phyloP scores from a whole-genome alignment of 768 basidiomycete species.

The Lactarius vividus region DNA sequence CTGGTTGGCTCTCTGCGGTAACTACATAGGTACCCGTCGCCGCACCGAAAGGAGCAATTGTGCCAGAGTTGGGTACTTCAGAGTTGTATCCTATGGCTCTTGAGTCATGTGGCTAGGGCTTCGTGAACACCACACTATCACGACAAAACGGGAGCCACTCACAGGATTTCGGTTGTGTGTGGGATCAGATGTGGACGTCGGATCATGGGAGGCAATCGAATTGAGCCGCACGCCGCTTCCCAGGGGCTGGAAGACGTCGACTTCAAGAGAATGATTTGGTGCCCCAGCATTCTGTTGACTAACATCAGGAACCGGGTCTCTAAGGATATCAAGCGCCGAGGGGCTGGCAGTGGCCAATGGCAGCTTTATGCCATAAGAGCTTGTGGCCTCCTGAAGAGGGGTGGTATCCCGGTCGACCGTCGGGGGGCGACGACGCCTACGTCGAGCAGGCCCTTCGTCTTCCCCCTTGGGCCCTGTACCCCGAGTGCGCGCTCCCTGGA shows the following conservation, averaged over 20 bases:
- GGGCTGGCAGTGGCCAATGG: background rate
- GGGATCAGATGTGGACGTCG: background rate
- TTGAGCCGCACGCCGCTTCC: background rate
- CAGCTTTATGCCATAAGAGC: conserved; percentile 1
- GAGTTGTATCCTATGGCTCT: conserved; percentile 2
- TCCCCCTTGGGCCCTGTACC: conserved; percentile 42
- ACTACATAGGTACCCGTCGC: background rate
- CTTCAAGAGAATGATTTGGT: background rate
- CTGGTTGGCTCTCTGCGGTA: conserved; percentile 8
- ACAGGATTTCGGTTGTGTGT: background rate
- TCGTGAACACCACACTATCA: background rate
- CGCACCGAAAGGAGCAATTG: background rate
- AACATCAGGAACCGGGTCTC: background rate
- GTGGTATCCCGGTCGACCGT: conserved; percentile 7
- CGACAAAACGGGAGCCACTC: background rate
- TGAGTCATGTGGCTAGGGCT: background rate
- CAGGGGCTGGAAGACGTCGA: background rate
- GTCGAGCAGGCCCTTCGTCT: conserved; percentile 30
- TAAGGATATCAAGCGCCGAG: background rate
- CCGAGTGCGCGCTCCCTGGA: conserved; percentile 75
- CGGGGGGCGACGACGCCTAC: conserved; percentile 26
- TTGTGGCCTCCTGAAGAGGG: conserved; percentile 2
- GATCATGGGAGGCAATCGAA: background rate
- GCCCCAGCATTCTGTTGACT: background rate
- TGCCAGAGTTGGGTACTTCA: background rate